Conservation (phyloP, 2,329 filamentous ascomycete species). For the Colletotrichum truncatum region DNA sequence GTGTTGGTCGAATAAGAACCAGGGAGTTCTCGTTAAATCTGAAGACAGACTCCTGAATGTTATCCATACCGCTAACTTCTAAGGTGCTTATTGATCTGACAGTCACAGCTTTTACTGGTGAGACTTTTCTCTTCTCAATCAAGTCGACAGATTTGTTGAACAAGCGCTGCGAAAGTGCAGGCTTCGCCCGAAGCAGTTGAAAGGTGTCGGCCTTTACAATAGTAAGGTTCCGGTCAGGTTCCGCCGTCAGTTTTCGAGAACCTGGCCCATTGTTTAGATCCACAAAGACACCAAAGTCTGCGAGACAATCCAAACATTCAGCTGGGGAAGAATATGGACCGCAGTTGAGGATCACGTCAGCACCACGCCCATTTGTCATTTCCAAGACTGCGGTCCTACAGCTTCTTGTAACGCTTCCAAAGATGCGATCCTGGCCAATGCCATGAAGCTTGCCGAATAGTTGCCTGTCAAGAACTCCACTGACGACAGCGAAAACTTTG, state of each 20-base stretch:
- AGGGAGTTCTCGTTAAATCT: background rate
- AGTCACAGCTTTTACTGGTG: background rate
- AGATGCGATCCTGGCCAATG: constrained; percentile 43
- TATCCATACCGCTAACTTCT: constrained; percentile 34
- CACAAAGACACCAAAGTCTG: constrained; percentile 41
- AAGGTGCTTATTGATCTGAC: constrained; percentile 32
- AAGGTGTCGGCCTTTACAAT: background rate
- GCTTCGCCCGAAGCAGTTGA: background rate
- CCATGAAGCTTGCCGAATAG: background rate
- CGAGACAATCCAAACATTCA: constrained; percentile 38
- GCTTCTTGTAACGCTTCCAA: constrained; percentile 36
- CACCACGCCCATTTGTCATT: constrained; percentile 38
- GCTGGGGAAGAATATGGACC: constrained; percentile 26
- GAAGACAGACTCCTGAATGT: constrained; percentile 40
- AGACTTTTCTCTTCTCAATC: background rate
- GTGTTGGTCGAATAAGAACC: constrained; percentile 28
- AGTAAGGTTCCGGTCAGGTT: background rate
- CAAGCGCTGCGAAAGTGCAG: background rate
- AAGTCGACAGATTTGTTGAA: background rate
- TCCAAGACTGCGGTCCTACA: constrained; percentile 34
- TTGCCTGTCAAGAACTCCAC: background rate
- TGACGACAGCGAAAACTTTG: constrained; percentile 40
- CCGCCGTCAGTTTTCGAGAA: constrained; percentile 33
- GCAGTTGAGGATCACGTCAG: constrained; percentile 41
- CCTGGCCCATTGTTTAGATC: constrained; percentile 36